Base-by-base conservation (phyloP, 768 basidiomycete species). In the Boletus patriciae region DNA sequence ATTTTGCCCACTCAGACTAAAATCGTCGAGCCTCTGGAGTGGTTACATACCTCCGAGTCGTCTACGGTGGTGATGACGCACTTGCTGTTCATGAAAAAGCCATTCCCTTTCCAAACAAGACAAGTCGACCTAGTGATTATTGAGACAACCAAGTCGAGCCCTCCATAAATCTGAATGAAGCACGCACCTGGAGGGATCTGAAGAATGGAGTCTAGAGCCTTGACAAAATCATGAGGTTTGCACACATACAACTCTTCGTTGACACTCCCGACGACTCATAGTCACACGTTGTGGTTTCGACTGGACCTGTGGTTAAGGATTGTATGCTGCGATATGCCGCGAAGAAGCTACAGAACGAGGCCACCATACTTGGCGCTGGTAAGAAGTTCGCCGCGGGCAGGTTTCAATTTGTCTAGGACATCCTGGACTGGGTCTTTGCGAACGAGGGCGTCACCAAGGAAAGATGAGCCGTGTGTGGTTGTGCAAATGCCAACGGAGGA, bases 71-170 rank as follows among this genome's bases (percentile, higher is more conserved):
- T 92, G 50, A 98, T 94, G 3, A 89, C 88, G 71, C 97, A 99
- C 59, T 90, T 90, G 49, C 87, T 79, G 68, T 94, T 88, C 80
- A 25, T 92, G 72, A 97, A 99, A 53, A 88, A 88, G 3, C 91
- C 93, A 67, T 94, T 84, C 63, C 97, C 95, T 57, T 89, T 81
- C 97, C 97, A 99, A 74, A 94, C 98, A 19, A 97, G 96, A 75
- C 97, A 99, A 74, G 69, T 99, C 95, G 42, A 88, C 88, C 92
- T 94, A 62, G 63, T 18, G 23, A 34, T 27, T 37, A 49, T 29
- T 27, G 16, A 27, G 18, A 12, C 1, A 31, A 21, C 31, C 48
- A 15, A 52, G 31, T 21, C 21, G 15, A 27, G 13, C 1, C 3
- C 18, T 23, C 13, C 11, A 38, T 18, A 23, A 48, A 46, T 8